Evolutionary conservation across 2,329 filamentous ascomycete species (phyloP).

Genomic region (Myriangium duriaei): DNA sequence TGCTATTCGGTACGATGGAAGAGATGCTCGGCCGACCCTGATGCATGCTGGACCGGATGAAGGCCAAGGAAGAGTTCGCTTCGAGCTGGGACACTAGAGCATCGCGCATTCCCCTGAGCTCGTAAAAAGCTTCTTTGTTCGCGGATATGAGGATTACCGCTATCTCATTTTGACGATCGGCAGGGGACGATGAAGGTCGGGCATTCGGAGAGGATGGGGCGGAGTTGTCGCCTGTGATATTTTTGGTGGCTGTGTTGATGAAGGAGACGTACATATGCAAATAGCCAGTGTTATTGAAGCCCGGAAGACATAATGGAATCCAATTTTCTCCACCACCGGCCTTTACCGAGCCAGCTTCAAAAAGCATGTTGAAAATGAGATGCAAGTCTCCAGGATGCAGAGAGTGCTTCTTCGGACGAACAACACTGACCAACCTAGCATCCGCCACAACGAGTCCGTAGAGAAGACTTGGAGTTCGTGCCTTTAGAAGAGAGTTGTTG

Average conservation of each 20-base stretch:
- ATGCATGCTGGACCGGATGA: conserved; percentile 60
- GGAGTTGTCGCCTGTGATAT: conserved; percentile 30
- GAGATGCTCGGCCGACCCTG: conserved; percentile 58
- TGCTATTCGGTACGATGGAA: conserved; percentile 65
- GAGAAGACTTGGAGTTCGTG: conserved; percentile 63
- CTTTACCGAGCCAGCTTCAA: conserved; percentile 84
- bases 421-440: conserved; percentile 84
- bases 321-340: conserved; percentile 92
- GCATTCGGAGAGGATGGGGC: conserved; percentile 17
- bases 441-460: conserved; percentile 92
- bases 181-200: conserved; percentile 10
- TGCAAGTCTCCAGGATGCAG: conserved; percentile 91
- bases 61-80: conserved; percentile 59
- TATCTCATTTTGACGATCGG: conserved; percentile 52
- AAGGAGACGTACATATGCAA: conserved; percentile 99
- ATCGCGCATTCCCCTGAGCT: conserved; percentile 61
- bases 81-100: conserved; percentile 56
- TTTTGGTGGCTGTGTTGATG: conserved; percentile 46
- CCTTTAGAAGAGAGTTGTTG: conserved; percentile 75
- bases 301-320: conserved; percentile 90
- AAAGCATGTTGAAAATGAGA: conserved; percentile 98
- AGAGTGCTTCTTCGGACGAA: conserved; percentile 86
- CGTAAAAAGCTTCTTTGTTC: conserved; percentile 87
- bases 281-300: conserved; percentile 93
- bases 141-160: conserved; percentile 87